Percentiles rank a stretch among this genome's conserved stretches.
phyloP scores from a whole-genome alignment of 2,329 filamentous ascomycete genomes.

The Geoglossum cookeanum region DNA sequence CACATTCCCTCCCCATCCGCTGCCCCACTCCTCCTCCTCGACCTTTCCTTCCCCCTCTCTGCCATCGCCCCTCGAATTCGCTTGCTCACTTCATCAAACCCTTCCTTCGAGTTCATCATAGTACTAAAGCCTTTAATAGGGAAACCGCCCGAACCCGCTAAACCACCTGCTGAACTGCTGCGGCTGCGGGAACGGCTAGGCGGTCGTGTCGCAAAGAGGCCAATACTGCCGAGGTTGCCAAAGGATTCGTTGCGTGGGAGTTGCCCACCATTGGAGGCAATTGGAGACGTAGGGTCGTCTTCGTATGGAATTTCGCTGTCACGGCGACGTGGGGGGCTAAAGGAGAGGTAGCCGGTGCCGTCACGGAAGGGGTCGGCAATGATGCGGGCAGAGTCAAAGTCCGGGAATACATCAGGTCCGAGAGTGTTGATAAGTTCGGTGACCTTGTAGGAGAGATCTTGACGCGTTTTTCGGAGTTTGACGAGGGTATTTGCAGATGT shows the following conservation, averaged over 20 bases:
- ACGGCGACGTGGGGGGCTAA: background rate
- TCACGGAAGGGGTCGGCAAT: conserved; percentile 33
- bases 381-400: conserved; percentile 66
- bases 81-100: conserved; percentile 64
- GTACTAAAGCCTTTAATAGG: conserved; percentile 51
- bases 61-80: conserved; percentile 75
- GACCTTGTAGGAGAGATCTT: conserved; percentile 59
- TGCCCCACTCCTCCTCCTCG: background rate
- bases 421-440: conserved; percentile 88
- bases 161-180: conserved; percentile 47
- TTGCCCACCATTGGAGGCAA: conserved; percentile 26
- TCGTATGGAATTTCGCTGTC: background rate
- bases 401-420: conserved; percentile 90
- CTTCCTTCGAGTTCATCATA: conserved; percentile 39
- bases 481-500: conserved; percentile 68
- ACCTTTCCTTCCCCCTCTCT: conserved; percentile 56
- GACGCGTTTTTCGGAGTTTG: conserved; percentile 53
- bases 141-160: conserved; percentile 41
- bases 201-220: conserved; percentile 77
- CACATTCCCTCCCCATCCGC: background rate
- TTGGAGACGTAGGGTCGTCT: conserved; percentile 12
- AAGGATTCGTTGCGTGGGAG: conserved; percentile 82
- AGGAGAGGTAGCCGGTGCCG: conserved; percentile 11
- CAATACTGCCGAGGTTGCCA: conserved; percentile 69
- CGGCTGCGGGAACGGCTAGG: conserved; percentile 53